These are phyloP conservation scores for Colletotrichum tofieldiae DNA, from an alignment of 2,329 filamentous ascomycete genomes.

Conservation along the genomic window DNA sequence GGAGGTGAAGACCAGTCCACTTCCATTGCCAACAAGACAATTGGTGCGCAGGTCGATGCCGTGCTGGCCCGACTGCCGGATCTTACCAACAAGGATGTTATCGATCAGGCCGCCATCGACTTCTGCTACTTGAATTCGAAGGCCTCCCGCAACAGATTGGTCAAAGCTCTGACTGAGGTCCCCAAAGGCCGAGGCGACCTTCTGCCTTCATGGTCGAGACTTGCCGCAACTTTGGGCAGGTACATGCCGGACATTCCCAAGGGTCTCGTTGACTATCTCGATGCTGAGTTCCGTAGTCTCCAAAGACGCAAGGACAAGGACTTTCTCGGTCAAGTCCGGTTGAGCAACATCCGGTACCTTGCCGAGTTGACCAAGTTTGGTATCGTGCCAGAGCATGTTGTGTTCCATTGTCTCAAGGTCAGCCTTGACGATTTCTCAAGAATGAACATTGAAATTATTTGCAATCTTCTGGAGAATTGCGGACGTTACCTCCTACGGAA, in stretches of 20 bases:
- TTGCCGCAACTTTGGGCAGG: constrained; percentile 92
- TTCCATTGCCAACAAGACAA: constrained; percentile 97
- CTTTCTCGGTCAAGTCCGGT: constrained; percentile 92
- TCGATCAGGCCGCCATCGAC: constrained; percentile 94
- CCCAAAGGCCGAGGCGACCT: constrained; percentile 95
- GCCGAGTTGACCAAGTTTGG: constrained; percentile 98
- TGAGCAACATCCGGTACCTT: constrained; percentile 96
- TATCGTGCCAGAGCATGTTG: constrained; percentile 97
- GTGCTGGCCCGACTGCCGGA: constrained; percentile 91
- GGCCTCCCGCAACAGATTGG: constrained; percentile 91
- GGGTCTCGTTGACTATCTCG: constrained; percentile 90
- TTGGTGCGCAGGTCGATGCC: constrained; percentile 96
- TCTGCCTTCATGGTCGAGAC: constrained; percentile 89
- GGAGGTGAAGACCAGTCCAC: constrained; percentile 87
- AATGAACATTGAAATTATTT: constrained; percentile 99
- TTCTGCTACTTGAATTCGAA: constrained; percentile 99
- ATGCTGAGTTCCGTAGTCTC: constrained; percentile 96
- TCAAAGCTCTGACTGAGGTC: constrained; percentile 94
- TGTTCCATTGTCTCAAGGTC: constrained; percentile 98
- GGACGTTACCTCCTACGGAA: constrained; percentile 94
- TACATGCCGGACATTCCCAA: constrained; percentile 97
- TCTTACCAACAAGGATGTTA: constrained; percentile 89
- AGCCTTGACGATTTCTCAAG: constrained; percentile 97
- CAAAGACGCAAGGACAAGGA: constrained; percentile 98
- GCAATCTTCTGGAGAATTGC: constrained; percentile 95